Percentiles rank a stretch among this genome's conserved stretches.
These are phyloP conservation scores for Fragaria vesca DNA, from an alignment of 306 rosid species.

Conservation along the genomic window DNA sequence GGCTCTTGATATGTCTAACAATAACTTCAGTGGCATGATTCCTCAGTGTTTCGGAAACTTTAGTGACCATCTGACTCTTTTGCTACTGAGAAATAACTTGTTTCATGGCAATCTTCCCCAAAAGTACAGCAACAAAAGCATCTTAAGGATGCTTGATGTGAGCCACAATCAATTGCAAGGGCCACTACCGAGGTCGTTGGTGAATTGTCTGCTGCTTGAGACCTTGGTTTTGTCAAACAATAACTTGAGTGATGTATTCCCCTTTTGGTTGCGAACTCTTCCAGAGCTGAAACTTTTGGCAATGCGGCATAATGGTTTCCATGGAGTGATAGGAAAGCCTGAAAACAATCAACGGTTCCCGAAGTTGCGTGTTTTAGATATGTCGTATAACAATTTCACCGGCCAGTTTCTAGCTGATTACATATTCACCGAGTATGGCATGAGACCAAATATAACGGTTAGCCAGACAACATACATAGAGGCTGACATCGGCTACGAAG, in stretches of 20 bases:
- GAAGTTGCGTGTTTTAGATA: neutral
- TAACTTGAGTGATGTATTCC: neutral
- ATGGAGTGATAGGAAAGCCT: neutral
- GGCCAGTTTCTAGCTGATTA: neutral
- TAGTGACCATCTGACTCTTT: neutral
- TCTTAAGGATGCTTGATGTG: neutral
- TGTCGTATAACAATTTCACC: neutral
- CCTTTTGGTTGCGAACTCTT: neutral
- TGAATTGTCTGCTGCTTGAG: neutral
- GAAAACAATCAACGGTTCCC: neutral
- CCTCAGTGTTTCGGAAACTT: neutral
- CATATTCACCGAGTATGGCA: neutral
- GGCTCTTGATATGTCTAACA: neutral
- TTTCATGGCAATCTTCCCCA: neutral
- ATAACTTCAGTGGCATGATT: neutral
- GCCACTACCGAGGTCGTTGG: neutral
- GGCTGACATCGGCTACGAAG: fast-evolving
- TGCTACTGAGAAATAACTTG: neutral
- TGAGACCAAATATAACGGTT: neutral
- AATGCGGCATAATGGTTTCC: neutral
- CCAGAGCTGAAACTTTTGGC: neutral
- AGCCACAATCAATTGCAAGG: constrained; percentile 2
- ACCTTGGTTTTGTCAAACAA: neutral
- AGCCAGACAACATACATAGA: neutral
- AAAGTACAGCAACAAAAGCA: neutral